A percentile compares a stretch with the other conserved stretches of the same genome.
Evolutionary conservation across 495 filamentous ascomycete genomes (phyloP).

Genomic region (Daldinia grandis): DNA sequence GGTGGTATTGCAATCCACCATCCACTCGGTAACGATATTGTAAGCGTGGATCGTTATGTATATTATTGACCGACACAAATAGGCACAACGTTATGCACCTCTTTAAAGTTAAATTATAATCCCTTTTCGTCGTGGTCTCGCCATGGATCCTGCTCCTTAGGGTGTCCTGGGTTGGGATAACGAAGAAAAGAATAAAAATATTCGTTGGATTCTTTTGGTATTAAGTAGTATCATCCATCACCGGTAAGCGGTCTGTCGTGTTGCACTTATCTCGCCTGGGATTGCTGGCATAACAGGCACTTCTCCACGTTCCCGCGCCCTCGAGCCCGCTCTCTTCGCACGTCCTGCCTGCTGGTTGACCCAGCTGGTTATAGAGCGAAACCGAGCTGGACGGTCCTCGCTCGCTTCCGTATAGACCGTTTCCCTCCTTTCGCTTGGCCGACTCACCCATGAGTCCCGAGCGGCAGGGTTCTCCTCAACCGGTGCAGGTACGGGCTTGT

Average conservation of each 20-base stretch:
- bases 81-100: not conserved
- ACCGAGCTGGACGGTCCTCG: constrained; percentile 61
- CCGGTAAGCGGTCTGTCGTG: constrained; percentile 40
- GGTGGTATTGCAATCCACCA: constrained; percentile 12
- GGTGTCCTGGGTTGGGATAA: not conserved
- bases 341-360: constrained; percentile 65
- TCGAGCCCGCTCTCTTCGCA: constrained; percentile 47
- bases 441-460: constrained; percentile 54
- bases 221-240: constrained; percentile 23
- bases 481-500: constrained; percentile 11
- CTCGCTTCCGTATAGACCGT: constrained; percentile 58
- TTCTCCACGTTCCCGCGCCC: constrained; percentile 33
- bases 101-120: constrained; percentile 7
- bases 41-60: constrained; percentile 9
- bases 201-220: constrained; percentile 18
- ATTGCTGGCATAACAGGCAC: constrained; percentile 43
- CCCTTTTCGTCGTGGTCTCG: not conserved
- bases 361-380: constrained; percentile 67
- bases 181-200: not conserved
- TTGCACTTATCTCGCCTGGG: constrained; percentile 33
- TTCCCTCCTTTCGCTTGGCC: constrained; percentile 45
- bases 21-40: not conserved
- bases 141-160: not conserved
- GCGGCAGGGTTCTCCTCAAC: constrained; percentile 22
- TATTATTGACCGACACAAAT: constrained; percentile 1